Evolutionary conservation across 2,329 filamentous ascomycete genomes (phyloP), one percentile per base, ranked within the genome.

Genomic region (Phaeosphaeria sp.): DNA sequence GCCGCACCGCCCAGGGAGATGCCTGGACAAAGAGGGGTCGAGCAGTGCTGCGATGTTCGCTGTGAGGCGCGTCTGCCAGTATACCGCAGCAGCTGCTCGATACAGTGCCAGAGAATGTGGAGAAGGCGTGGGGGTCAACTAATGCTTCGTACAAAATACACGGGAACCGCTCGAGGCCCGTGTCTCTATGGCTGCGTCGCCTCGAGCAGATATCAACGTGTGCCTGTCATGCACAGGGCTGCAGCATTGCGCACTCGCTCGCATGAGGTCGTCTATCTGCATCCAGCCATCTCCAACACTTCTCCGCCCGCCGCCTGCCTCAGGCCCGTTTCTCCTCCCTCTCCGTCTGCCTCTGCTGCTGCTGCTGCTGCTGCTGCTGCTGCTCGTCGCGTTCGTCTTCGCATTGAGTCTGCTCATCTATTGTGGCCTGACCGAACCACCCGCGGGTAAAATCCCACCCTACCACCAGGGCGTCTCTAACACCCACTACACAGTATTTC

Each of bases 121-220:
- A 65, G 60, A 66, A 65, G 49, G 30, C 63, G 63, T 59, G 59
- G 63, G 57, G 60, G 53, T 30, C 9, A 15, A 22, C 22, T 30
- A n/a, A n/a, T n/a, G n/a, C n/a, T n/a, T n/a, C n/a, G n/a, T n/a
- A n/a, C n/a, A n/a, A n/a, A 61, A 57, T 49, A 20, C 24, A 57
- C 51, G 30, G 46, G 33, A 40, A 45, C 40, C 17, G 22, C 51
- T 36, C 22, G 2, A 17, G 15, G 9, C n/a, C 18, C 22, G 24
- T 25, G 25, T 54, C 47, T 51, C 49, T 45, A 40, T 59, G 53
- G 57, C 56, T 56, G 52, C 30, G 13, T 13, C 9, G n/a, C 21
- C 24, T 20, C 43, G 24, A 30, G 9, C 40, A 39, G 57, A 53
- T 57, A 60, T 57, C 60, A 60, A 55, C 54, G 51, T 45, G 57